These are phyloP conservation scores for Eucalyptus brandiana DNA, from an alignment of 345 rosid genomes.

Conservation along the genomic window DNA sequence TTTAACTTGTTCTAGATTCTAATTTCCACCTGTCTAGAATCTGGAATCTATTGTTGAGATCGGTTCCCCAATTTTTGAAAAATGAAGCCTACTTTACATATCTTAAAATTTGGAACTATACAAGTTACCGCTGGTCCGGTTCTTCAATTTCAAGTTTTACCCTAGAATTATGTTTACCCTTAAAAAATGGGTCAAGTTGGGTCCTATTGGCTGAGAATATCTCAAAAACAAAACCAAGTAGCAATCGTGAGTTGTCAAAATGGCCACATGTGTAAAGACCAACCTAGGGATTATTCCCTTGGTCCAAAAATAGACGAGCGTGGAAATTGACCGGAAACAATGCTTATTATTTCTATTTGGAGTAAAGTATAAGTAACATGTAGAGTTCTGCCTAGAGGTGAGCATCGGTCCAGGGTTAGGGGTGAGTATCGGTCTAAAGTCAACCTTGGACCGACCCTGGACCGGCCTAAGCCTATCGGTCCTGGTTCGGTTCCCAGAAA, in stretches of 20 bases:
- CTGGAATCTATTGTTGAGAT: too few relatives aligned
- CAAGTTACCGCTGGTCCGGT: accelerated
- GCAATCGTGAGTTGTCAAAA: not conserved
- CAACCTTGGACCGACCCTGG: accelerated
- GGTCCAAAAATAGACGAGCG: not conserved
- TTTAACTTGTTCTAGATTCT: too few relatives aligned
- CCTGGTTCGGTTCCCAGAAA: too few relatives aligned
- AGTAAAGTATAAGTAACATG: not conserved
- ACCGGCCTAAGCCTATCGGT: accelerated
- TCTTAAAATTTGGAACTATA: too few relatives aligned
- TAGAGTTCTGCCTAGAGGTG: too few relatives aligned
- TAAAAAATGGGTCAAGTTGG: not conserved
- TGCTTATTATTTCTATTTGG: not conserved
- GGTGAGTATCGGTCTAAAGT: too few relatives aligned
- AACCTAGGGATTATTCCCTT: not conserved
- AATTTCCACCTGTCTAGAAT: too few relatives aligned
- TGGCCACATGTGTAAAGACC: not conserved
- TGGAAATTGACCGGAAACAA: not conserved
- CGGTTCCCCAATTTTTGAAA: too few relatives aligned
- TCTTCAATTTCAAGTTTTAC: too few relatives aligned
- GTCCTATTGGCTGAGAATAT: not conserved
- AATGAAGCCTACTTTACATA: too few relatives aligned
- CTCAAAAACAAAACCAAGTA: not conserved
- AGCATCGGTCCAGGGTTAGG: too few relatives aligned
- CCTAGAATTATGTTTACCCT: too few relatives aligned